Evolutionary conservation across 768 basidiomycete genomes (phyloP).

Genomic region (Cyclocybe cylindracea): DNA sequence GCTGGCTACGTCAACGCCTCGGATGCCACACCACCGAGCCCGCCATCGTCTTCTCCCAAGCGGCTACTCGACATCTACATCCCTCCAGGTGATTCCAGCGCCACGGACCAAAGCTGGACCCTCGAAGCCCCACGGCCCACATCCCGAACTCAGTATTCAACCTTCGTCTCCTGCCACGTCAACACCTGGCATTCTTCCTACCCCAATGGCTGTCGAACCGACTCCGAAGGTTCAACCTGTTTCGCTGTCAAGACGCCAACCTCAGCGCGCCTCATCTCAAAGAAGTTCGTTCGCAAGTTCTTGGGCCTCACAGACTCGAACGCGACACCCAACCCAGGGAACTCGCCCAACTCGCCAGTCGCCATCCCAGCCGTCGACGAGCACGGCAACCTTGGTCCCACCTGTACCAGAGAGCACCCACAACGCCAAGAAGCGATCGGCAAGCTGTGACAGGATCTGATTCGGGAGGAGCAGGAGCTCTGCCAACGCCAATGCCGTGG

Average conservation of each 20-base stretch:
- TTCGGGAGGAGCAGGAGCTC: constrained; percentile 29
- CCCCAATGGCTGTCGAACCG: too few species aligned
- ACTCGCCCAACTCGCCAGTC: constrained; percentile 15
- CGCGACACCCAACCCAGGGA: not conserved
- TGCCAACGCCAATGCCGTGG: constrained; percentile 6
- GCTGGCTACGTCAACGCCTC: constrained; percentile 29
- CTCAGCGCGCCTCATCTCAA: constrained; percentile 18
- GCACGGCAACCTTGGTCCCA: constrained; percentile 9
- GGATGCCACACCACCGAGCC: constrained; percentile 12
- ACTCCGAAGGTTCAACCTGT: too few species aligned
- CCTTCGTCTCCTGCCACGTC: constrained; percentile 26
- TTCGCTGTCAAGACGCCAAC: too few species aligned
- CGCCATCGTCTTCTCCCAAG: constrained; percentile 18
- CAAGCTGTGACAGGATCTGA: constrained; percentile 22
- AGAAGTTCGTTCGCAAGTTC: constrained; percentile 24
- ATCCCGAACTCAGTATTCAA: constrained; percentile 19
- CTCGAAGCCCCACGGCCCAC: constrained; percentile 6
- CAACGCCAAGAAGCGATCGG: constrained; percentile 13
- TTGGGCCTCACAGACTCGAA: constrained; percentile 18
- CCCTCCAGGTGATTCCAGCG: too few species aligned
- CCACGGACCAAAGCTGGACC: constrained; percentile 3
- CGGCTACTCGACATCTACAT: constrained; percentile 21
- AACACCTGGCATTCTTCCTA: constrained; percentile 15
- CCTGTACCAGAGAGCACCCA: not conserved
- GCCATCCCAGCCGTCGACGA: constrained; percentile 8